Percentiles rank a stretch among this genome's conserved stretches.
These are phyloP conservation scores for Flaveria linearis DNA, from an alignment of 129 eudicot species.

Conservation along the genomic window DNA sequence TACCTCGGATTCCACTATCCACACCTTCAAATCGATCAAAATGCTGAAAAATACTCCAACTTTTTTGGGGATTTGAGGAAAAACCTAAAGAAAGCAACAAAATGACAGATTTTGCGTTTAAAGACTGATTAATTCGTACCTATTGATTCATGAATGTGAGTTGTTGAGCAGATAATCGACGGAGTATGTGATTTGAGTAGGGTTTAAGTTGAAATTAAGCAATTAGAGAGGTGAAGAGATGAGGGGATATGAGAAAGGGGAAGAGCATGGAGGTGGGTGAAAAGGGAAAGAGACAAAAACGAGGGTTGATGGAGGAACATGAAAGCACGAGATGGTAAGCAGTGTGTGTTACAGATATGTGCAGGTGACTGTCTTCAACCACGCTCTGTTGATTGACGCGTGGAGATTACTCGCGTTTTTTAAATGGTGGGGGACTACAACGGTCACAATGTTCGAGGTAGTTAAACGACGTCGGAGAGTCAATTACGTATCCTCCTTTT, in stretches of 20 bases:
- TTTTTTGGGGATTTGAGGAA: too few species aligned
- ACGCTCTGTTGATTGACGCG: slow-evolving; percentile 27
- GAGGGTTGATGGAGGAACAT: slow-evolving; percentile 32
- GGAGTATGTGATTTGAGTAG: too few species aligned
- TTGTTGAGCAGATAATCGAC: too few species aligned
- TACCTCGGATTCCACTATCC: neutral
- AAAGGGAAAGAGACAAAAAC: slow-evolving; percentile 38
- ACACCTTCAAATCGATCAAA: too few species aligned
- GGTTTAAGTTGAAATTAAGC: too few species aligned
- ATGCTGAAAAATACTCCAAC: too few species aligned
- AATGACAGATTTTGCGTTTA: too few species aligned
- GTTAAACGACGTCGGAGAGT: slow-evolving; percentile 30
- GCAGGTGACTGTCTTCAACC: neutral
- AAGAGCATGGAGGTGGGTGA: slow-evolving; percentile 1
- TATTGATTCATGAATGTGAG: too few species aligned
- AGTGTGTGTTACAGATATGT: slow-evolving; percentile 10
- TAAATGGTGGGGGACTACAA: slow-evolving; percentile 27
- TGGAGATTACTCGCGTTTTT: slow-evolving; percentile 23
- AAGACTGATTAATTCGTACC: too few species aligned
- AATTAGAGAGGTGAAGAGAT: too few species aligned
- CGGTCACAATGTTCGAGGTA: slow-evolving; percentile 55
- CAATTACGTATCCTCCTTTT: too few species aligned
- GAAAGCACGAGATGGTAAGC: slow-evolving; percentile 42
- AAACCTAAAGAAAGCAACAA: too few species aligned
- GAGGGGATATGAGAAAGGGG: neutral